Evolutionary conservation across 805 yeast species (phyloP).

Genomic region (Cyberlindnera saturnus): DNA sequence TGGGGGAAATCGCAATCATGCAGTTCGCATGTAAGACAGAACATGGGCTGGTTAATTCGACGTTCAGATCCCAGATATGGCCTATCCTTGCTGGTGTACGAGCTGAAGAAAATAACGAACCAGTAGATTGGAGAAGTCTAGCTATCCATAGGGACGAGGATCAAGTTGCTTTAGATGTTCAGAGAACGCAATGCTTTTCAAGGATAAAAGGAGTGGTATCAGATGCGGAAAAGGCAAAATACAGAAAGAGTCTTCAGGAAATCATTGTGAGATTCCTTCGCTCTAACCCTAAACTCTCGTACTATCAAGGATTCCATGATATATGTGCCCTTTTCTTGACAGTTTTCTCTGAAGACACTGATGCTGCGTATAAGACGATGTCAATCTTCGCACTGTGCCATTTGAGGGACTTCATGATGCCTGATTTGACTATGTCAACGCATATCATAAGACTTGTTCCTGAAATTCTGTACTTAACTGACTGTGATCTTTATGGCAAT

Average conservation of each 20-base stretch:
- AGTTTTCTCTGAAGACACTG: constrained; percentile 34
- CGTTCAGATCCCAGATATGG: constrained; percentile 34
- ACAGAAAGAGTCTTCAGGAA: constrained; percentile 22
- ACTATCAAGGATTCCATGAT: constrained; percentile 94
- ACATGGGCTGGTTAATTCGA: not conserved
- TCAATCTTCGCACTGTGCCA: constrained; percentile 52
- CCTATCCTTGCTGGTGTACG: constrained; percentile 26
- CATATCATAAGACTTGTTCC: constrained; percentile 66
- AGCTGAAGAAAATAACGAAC: not conserved
- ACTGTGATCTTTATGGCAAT: constrained; percentile 33
- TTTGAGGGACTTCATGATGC: constrained; percentile 82
- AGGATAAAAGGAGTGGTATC: constrained; percentile 20
- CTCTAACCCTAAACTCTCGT: constrained; percentile 54
- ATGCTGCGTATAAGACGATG: constrained; percentile 29
- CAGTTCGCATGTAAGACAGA: not conserved
- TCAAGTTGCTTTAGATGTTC: constrained; percentile 76
- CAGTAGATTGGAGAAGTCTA: constrained; percentile 1
- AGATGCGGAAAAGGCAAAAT: constrained; percentile 14
- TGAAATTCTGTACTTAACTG: constrained; percentile 44
- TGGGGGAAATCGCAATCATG: not conserved
- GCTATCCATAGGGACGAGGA: constrained; percentile 58
- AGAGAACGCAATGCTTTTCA: constrained; percentile 56
- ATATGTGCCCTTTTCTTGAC: constrained; percentile 62
- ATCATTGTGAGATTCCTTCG: constrained; percentile 52
- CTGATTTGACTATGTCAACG: constrained; percentile 58